Evolutionary conservation across 2,329 filamentous ascomycete species (phyloP), one percentile per base, ranked within the genome.

Genomic region (Fusarium sp.): DNA sequence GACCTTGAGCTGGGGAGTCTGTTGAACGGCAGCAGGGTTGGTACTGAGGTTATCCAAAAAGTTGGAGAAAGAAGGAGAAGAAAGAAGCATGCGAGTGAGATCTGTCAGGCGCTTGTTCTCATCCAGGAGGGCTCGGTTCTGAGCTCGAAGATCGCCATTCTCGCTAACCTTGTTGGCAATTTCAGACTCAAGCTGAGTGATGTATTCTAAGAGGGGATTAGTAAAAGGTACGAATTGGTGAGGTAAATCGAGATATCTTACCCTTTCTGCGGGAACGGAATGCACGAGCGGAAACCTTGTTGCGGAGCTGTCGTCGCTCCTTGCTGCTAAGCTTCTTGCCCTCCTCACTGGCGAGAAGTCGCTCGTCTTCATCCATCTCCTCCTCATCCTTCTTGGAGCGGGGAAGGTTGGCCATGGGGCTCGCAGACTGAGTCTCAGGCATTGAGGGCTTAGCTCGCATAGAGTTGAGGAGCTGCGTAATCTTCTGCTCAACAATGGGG

Each of bases 241-340:
- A 9, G 19, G 19, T 19, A 46, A n/a, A 7, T 11, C 29, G 11
- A 40, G 34, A 41, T 2, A 65, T 73, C 85, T 83, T 88, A 97
- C 94, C 94, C 85, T 99, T 99, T 84, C 95, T 90, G 71, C 95
- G 85, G n/a, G 93, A 97, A 53, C 95, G 91, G 88, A 99, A 99
- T 47, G 94, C 94, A 69, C 95, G 92, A 62, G 95, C 95, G 38
- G 95, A 99, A 5, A 99, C 95, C 80, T 99, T 99, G 85, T 99
- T 99, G 65, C 95, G 88, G n/a, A 99, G 85, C 78, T 98, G 95
- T 68, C 95, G 89, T 59, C 95, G 89, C 79, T 98, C 93, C 81
- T 98, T 98, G 83, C 92, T 96, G 78, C 89, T 95, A n/a, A 99
- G 85, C 82, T 97, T 97, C 88, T 99, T 99, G 72, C 94, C 95